phyloP scores from a whole-genome alignment of 2,329 filamentous ascomycete species.

The Arthrobotrys sinensis region DNA sequence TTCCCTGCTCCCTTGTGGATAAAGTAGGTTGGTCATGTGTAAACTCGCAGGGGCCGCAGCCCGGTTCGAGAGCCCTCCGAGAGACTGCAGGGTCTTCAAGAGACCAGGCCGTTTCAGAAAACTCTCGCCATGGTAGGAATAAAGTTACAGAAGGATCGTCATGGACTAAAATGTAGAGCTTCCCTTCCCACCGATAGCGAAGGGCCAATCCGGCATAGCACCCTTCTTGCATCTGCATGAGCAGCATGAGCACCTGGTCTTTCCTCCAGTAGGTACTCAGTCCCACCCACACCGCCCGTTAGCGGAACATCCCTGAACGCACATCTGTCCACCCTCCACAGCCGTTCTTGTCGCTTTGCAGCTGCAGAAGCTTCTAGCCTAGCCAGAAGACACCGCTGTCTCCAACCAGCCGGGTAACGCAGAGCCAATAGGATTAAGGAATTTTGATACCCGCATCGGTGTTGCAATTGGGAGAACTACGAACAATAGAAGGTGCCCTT shows the following conservation, averaged over 20 bases:
- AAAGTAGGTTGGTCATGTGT: slow-evolving; percentile 41
- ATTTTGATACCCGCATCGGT: slow-evolving; percentile 32
- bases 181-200: slow-evolving; percentile 27
- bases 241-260: slow-evolving; percentile 2
- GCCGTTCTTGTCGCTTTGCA: slow-evolving; percentile 55
- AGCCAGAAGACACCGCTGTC: slow-evolving; percentile 4
- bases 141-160: slow-evolving; percentile 53
- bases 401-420: slow-evolving; percentile 2
- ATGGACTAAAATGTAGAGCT: slow-evolving; percentile 20
- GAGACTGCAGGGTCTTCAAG: slow-evolving; percentile 40
- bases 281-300: slow-evolving; percentile 32
- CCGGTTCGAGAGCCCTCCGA: slow-evolving; percentile 11
- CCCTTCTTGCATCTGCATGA: slow-evolving; percentile 31
- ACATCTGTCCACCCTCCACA: slow-evolving; percentile 27
- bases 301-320: slow-evolving; percentile 40
- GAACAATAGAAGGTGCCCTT: slow-evolving; percentile 10
- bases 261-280: slow-evolving; percentile 25
- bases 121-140: slow-evolving; percentile 31
- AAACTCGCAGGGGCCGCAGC: slow-evolving; percentile 2
- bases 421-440: slow-evolving; percentile 44
- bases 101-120: slow-evolving; percentile 27
- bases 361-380: slow-evolving; percentile 53
- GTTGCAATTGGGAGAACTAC: slow-evolving; percentile 49
- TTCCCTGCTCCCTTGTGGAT: slow-evolving; percentile 5
- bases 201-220: slow-evolving; percentile 28